A percentile compares a stretch with the other conserved stretches of the same genome.
Conservation (phyloP, 164 flowering plant genomes). For the Tetrastigma voinierianum region DNA sequence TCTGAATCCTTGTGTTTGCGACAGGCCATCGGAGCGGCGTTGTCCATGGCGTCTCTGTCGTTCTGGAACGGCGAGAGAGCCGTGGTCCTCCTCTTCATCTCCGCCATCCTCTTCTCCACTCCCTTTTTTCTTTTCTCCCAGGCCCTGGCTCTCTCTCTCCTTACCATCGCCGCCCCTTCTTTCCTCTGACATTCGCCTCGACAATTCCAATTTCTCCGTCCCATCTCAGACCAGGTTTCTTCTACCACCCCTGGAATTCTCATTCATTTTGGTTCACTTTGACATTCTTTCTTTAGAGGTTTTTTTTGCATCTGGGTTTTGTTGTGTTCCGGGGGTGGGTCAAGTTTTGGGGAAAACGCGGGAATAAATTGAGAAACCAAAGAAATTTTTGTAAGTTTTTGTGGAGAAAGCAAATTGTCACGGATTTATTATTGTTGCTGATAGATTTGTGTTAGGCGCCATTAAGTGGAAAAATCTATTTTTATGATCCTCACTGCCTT, state of each 20-base stretch:
- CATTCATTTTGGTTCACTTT: too few species aligned
- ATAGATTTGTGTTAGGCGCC: too few species aligned
- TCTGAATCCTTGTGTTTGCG: background rate
- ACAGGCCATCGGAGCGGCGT: background rate
- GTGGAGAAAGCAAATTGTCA: too few species aligned
- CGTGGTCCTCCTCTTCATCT: conserved; percentile 58
- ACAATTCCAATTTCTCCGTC: conserved; percentile 24
- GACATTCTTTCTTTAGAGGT: background rate
- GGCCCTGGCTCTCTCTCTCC: conserved; percentile 48
- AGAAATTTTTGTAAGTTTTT: too few species aligned
- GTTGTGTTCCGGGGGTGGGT: too few species aligned
- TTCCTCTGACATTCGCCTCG: conserved; percentile 60
- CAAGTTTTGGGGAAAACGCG: too few species aligned
- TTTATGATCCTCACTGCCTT: too few species aligned
- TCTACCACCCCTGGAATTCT: too few species aligned
- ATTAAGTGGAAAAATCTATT: too few species aligned
- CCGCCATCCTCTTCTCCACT: conserved; percentile 38
- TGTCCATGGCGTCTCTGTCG: conserved; percentile 20
- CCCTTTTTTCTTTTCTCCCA: conserved; percentile 51
- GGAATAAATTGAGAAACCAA: too few species aligned
- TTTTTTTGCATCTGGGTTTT: too few species aligned
- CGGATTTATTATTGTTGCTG: too few species aligned
- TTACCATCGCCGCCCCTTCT: conserved; percentile 51
- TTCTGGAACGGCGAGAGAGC: conserved; percentile 73
- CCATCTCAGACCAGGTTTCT: conserved; percentile 55